Conservation (phyloP, 176 grass and related monocot species). For the Bolboschoenus planiculmis region DNA sequence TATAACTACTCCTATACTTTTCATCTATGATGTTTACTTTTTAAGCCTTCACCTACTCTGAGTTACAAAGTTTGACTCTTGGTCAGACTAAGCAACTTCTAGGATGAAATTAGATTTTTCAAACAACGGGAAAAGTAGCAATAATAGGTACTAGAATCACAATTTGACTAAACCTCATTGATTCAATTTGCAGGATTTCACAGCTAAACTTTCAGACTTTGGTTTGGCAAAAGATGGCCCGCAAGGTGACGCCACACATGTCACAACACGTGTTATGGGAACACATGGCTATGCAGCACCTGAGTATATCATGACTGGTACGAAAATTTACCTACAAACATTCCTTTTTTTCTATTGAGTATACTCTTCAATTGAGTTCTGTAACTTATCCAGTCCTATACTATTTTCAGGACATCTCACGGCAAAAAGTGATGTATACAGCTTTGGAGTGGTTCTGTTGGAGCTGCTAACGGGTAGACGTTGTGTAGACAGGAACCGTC, state of each 20-base stretch:
- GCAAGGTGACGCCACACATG: constrained; percentile 56
- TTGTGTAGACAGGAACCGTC: constrained; percentile 53
- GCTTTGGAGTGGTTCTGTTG: constrained; percentile 77
- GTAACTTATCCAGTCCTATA: background rate
- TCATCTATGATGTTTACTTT: background rate
- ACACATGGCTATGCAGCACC: constrained; percentile 92
- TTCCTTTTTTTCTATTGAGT: background rate
- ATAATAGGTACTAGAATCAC: background rate
- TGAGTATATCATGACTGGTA: constrained; percentile 88
- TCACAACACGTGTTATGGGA: constrained; percentile 84
- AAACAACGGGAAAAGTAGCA: background rate
- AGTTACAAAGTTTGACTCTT: background rate
- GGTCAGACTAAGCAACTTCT: background rate
- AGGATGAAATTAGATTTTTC: background rate
- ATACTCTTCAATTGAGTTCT: background rate
- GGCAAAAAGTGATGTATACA: constrained; percentile 87
- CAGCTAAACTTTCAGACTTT: constrained; percentile 88
- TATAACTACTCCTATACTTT: background rate
- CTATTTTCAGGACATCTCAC: constrained; percentile 63
- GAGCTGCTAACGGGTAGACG: constrained; percentile 71
- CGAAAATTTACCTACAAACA: background rate
- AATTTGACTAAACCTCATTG: background rate
- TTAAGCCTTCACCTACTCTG: constrained; percentile 12
- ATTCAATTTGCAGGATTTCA: constrained; percentile 53
- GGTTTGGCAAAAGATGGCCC: constrained; percentile 79